phyloP scores from a whole-genome alignment of 1,139 yeast genomes.

The Barnettozyma hawaiiensis region DNA sequence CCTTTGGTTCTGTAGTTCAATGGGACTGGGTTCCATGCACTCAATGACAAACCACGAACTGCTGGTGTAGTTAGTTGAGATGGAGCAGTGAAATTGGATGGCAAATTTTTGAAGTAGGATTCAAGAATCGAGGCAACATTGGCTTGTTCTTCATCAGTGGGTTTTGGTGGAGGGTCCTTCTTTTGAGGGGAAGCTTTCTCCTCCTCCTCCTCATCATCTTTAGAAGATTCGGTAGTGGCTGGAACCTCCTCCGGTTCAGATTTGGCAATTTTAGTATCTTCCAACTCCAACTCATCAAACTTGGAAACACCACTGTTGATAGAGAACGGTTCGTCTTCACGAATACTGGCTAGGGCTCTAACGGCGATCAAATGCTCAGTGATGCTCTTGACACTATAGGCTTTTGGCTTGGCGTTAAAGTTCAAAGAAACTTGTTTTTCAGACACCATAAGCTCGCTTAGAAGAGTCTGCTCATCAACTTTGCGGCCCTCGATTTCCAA shows the following conservation, averaged over 20 bases:
- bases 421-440: slow-evolving; percentile 26
- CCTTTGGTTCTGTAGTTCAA: slow-evolving; percentile 55
- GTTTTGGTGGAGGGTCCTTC: slow-evolving; percentile 17
- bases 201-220: not conserved
- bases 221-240: not conserved
- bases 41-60: slow-evolving; percentile 50
- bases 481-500: slow-evolving; percentile 37
- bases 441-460: slow-evolving; percentile 22
- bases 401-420: slow-evolving; percentile 34
- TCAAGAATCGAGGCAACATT: slow-evolving; percentile 21
- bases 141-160: slow-evolving; percentile 17
- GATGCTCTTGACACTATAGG: slow-evolving; percentile 43
- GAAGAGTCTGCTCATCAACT: slow-evolving; percentile 24
- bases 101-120: slow-evolving; percentile 18
- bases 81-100: slow-evolving; percentile 26
- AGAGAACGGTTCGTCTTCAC: slow-evolving; percentile 30
- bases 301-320: slow-evolving; percentile 38
- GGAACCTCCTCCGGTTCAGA: not conserved
- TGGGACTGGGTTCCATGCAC: slow-evolving; percentile 92
- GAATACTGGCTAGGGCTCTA: slow-evolving; percentile 43
- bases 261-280: slow-evolving; percentile 7
- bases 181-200: slow-evolving; percentile 5
- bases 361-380: slow-evolving; percentile 41
- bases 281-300: slow-evolving; percentile 30
- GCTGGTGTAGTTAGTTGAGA: slow-evolving; percentile 30